Evolutionary conservation across 2,329 filamentous ascomycete species (phyloP).

Genomic region (Ceratocystis huliohia): DNA sequence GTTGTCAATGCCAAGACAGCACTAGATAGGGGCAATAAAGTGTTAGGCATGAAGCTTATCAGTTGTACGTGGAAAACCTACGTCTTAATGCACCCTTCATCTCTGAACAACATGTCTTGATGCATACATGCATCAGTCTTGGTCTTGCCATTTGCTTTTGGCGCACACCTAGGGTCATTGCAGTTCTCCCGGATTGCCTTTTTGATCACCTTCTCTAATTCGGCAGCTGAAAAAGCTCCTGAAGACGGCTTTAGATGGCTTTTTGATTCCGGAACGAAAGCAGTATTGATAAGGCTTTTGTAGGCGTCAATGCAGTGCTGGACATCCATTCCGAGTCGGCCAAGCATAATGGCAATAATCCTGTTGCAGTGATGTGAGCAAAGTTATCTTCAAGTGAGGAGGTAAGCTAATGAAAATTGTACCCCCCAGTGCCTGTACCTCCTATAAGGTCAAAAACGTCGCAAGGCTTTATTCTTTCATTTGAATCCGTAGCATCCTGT

Average conservation of each 20-base stretch:
- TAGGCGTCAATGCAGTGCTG: neutral
- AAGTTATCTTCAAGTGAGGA: conserved; percentile 14
- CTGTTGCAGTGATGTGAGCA: neutral
- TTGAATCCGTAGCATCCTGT: neutral
- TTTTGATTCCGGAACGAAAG: neutral
- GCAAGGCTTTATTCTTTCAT: conserved; percentile 23
- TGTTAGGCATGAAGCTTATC: neutral
- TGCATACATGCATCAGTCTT: neutral
- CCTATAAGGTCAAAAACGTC: conserved; percentile 27
- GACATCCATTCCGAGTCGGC: neutral
- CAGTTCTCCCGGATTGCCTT: neutral
- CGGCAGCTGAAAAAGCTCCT: neutral
- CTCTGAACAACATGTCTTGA: neutral
- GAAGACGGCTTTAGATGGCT: neutral
- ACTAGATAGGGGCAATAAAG: neutral
- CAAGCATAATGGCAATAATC: neutral
- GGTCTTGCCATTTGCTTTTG: neutral
- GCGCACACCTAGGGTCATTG: neutral
- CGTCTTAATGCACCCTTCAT: neutral
- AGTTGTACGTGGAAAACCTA: neutral
- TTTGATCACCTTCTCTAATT: neutral
- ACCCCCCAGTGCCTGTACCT: conserved; percentile 27
- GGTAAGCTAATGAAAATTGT: neutral
- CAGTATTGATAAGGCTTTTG: neutral
- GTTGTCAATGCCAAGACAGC: neutral